A percentile compares a stretch with the other conserved stretches of the same genome.
Conservation (phyloP, 495 filamentous ascomycete genomes). For the Penicillium cataractarum region DNA sequence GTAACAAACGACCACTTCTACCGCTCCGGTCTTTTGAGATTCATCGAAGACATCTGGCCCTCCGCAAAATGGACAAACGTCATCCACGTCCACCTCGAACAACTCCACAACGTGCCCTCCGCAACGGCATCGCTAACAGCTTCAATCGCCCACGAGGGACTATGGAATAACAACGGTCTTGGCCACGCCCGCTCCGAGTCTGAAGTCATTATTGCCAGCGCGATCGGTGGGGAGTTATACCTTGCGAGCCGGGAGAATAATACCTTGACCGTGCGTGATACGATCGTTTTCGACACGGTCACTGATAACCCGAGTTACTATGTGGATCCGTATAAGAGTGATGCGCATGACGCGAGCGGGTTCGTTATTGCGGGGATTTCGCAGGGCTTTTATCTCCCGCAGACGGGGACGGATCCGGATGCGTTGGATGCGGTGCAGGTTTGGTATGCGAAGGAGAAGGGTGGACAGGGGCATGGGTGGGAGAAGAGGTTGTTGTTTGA, state of each 20-base stretch:
- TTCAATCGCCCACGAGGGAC: constrained; percentile 40
- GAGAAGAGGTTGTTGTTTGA: constrained; percentile 56
- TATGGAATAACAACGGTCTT: constrained; percentile 61
- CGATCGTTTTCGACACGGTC: constrained; percentile 43
- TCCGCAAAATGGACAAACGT: constrained; percentile 45
- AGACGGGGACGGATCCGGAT: constrained; percentile 37
- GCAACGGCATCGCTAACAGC: constrained; percentile 44
- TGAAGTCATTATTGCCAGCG: constrained; percentile 54
- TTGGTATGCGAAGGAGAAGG: constrained; percentile 43
- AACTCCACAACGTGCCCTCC: constrained; percentile 12
- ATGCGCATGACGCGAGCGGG: constrained; percentile 53
- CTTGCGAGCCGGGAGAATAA: constrained; percentile 31
- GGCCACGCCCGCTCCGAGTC: constrained; percentile 50
- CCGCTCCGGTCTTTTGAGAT: constrained; percentile 48
- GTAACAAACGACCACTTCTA: constrained; percentile 66
- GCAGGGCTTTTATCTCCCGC: constrained; percentile 38
- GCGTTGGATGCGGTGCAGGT: constrained; percentile 51
- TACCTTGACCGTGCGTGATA: constrained; percentile 46
- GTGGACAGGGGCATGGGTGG: constrained; percentile 30
- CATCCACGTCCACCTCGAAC: constrained; percentile 38
- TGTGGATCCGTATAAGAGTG: constrained; percentile 44
- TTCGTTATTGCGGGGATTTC: constrained; percentile 56
- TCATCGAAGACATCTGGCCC: constrained; percentile 41
- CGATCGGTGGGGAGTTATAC: constrained; percentile 39
- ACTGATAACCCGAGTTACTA: constrained; percentile 64